Conservation (phyloP, 2,329 filamentous ascomycete genomes). For the Chaetomium globosum region DNA sequence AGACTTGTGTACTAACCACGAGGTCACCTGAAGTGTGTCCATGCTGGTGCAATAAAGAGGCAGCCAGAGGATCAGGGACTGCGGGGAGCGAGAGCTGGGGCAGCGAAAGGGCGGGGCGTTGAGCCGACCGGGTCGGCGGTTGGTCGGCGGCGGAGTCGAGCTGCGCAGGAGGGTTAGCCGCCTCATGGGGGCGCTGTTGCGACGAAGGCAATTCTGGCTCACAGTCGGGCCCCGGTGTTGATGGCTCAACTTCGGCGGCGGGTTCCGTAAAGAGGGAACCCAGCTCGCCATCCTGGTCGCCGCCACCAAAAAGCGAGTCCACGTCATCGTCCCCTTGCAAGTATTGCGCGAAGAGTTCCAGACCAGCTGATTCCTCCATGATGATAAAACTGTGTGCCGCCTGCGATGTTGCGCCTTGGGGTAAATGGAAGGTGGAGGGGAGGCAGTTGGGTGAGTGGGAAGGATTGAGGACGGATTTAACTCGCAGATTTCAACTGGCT, state of each 20-base stretch:
- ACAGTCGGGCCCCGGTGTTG: constrained; percentile 15
- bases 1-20: constrained; percentile 35
- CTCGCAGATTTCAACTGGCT: background rate
- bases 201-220: constrained; percentile 20
- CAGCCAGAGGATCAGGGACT: constrained; percentile 34
- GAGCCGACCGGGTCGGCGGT: background rate
- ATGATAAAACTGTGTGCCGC: constrained; percentile 1
- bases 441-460: constrained; percentile 6
- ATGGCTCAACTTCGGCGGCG: constrained; percentile 15
- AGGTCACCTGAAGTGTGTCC: constrained; percentile 37
- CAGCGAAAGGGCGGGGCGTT: background rate
- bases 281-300: constrained; percentile 22
- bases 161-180: constrained; percentile 22
- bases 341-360: background rate
- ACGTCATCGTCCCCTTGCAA: constrained; percentile 24
- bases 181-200: constrained; percentile 12
- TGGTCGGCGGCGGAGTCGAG: constrained; percentile 7
- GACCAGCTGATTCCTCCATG: constrained; percentile 9
- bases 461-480: background rate
- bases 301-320: constrained; percentile 34
- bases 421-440: background rate
- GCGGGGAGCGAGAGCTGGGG: constrained; percentile 27
- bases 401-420: constrained; percentile 6
- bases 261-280: constrained; percentile 30
- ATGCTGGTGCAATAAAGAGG: constrained; percentile 31